These are phyloP conservation scores for Ceratorhiza oryzae-sativae DNA, from an alignment of 1,284 basidiomycete species.

Conservation along the genomic window DNA sequence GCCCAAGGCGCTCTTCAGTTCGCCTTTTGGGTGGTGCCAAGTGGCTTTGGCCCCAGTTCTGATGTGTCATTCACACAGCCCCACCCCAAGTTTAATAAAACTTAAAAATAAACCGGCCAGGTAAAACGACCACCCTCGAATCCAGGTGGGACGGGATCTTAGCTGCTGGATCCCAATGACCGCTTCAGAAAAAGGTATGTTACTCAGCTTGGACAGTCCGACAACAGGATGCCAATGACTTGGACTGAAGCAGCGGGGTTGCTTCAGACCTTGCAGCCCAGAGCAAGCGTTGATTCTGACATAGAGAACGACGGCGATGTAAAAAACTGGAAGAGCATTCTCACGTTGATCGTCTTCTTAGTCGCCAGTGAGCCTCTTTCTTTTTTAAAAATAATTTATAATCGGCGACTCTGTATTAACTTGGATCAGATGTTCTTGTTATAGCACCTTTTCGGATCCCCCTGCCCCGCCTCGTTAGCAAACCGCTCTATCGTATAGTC, in stretches of 20 bases:
- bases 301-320: conserved; percentile 18
- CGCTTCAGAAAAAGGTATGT: not conserved
- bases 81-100: not conserved
- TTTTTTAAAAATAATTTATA: not conserved
- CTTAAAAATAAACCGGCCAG: not conserved
- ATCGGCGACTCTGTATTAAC: not conserved
- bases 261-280: not conserved
- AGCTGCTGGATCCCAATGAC: not conserved
- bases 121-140: not conserved
- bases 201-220: not conserved
- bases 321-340: conserved; percentile 57
- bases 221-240: not conserved
- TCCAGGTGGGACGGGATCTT: not conserved
- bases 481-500: not conserved
- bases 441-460: conserved; percentile 70
- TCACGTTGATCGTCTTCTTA: conserved; percentile 75
- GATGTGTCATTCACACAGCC: no score
- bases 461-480: conserved; percentile 45
- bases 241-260: not conserved
- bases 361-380: conserved; percentile 66
- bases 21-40: no score
- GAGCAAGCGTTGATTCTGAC: conserved; percentile 23
- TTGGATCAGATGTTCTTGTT: conserved; percentile 62
- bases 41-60: no score
- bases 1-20: no score